These are phyloP conservation scores for Apiospora phragmitis DNA, from an alignment of 2,329 filamentous ascomycete species.

Conservation along the genomic window DNA sequence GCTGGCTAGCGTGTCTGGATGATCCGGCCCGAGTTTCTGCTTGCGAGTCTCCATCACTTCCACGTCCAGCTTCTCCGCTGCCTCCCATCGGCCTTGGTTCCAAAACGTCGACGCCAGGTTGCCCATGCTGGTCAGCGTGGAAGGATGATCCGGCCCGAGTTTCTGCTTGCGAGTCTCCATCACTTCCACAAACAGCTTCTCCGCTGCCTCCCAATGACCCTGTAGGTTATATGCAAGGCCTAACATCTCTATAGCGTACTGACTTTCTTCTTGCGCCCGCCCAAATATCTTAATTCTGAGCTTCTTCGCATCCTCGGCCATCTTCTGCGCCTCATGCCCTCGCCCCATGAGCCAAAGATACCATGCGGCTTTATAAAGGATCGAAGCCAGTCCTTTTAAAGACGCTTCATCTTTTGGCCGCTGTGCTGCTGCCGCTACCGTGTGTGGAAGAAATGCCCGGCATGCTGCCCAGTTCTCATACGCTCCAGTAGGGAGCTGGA, in stretches of 20 bases:
- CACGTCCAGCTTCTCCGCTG: neutral
- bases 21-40: too few species aligned
- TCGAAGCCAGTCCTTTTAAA: conserved; percentile 13
- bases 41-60: too few species aligned
- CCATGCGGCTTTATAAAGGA: conserved; percentile 13
- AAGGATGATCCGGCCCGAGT: neutral
- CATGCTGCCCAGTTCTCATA: neutral
- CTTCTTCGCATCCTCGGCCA: neutral
- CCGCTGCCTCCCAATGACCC: neutral
- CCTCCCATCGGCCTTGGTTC: neutral
- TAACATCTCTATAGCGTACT: too few species aligned
- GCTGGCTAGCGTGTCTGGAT: too few species aligned
- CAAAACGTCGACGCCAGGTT: neutral
- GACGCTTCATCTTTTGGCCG: conserved; percentile 12
- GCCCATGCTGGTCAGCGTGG: neutral
- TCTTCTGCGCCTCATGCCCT: neutral
- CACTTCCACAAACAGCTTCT: neutral
- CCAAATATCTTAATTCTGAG: too few species aligned
- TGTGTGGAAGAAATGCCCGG: neutral
- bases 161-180: neutral
- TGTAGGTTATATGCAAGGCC: neutral
- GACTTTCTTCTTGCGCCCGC: too few species aligned
- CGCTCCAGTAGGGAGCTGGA: neutral
- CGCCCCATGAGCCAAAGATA: neutral
- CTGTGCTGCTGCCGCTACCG: neutral